These are phyloP conservation scores for Penicillium concentricum DNA, from an alignment of 2,329 filamentous ascomycete species.

Conservation along the genomic window DNA sequence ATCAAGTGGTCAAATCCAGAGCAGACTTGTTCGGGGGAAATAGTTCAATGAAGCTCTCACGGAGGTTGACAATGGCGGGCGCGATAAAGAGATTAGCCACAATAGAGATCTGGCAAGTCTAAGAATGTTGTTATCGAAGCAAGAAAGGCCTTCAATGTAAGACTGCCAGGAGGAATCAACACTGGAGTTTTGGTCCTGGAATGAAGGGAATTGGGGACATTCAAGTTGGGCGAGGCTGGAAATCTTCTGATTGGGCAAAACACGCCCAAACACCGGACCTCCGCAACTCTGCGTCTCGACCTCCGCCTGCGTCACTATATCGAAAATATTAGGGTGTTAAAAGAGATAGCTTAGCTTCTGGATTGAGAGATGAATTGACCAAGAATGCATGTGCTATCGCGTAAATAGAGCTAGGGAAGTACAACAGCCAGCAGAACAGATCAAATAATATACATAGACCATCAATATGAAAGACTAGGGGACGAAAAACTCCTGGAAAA, in stretches of 20 bases:
- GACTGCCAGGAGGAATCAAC: not conserved
- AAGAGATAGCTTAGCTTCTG: not conserved
- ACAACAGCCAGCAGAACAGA: constrained; percentile 17
- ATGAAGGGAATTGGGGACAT: constrained; percentile 4
- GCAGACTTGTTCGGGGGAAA: constrained; percentile 4
- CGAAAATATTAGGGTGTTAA: not conserved
- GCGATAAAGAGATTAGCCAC: constrained; percentile 4
- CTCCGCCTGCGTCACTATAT: constrained; percentile 1
- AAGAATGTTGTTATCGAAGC: constrained; percentile 6
- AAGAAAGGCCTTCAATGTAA: not conserved
- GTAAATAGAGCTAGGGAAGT: constrained; percentile 17
- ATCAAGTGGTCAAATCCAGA: not conserved
- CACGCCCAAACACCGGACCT: constrained; percentile 13
- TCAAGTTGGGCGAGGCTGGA: constrained; percentile 21
- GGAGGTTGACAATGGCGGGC: not conserved
- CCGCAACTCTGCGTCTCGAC: constrained; percentile 14
- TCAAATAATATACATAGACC: constrained; percentile 28
- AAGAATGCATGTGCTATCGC: constrained; percentile 14
- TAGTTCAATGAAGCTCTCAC: constrained; percentile 11
- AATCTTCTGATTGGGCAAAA: constrained; percentile 22
- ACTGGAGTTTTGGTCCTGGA: constrained; percentile 2
- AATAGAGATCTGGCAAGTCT: not conserved
- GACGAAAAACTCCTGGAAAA: not conserved
- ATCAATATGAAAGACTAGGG: constrained; percentile 9
- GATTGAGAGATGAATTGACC: not conserved